Conservation (phyloP, 371 early-diverging fungal genomes). For the Syncephalastrum monosporum region DNA sequence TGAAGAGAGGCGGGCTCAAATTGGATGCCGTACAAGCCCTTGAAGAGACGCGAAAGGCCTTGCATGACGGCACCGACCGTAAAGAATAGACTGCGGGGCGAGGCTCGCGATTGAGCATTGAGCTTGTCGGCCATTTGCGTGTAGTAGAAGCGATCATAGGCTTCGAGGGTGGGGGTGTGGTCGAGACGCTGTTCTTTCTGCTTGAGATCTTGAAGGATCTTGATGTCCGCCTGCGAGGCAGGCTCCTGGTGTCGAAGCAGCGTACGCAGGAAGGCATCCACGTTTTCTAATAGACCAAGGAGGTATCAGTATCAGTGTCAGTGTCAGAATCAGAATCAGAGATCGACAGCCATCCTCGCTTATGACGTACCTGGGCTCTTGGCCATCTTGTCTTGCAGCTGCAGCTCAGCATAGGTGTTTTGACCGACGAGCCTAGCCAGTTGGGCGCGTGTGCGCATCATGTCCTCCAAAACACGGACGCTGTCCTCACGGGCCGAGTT, state of each 20-base stretch:
- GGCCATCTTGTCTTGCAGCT: constrained; percentile 92
- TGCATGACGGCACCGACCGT: constrained; percentile 87
- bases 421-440: constrained; percentile 80
- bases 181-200: constrained; percentile 22
- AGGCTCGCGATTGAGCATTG: constrained; percentile 16
- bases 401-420: constrained; percentile 79
- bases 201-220: constrained; percentile 44
- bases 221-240: constrained; percentile 53
- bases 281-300: constrained; percentile 52
- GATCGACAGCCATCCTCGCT: neutral
- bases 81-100: constrained; percentile 62
- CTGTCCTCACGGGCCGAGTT: constrained; percentile 70
- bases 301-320: neutral
- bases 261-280: constrained; percentile 78
- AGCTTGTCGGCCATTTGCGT: constrained; percentile 47
- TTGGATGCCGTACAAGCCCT: constrained; percentile 81
- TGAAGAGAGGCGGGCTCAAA: constrained; percentile 65
- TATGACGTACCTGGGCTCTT: constrained; percentile 65
- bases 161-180: constrained; percentile 44
- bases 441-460: constrained; percentile 72
- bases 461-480: constrained; percentile 64
- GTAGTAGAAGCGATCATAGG: constrained; percentile 87
- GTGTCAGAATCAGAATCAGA: neutral
- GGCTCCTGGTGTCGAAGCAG: constrained; percentile 57
- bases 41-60: constrained; percentile 80